Evolutionary conservation across 352 stramenopile species (phyloP), one percentile per base, ranked within the genome.

Genomic region (Phytophthora cryptogea): DNA sequence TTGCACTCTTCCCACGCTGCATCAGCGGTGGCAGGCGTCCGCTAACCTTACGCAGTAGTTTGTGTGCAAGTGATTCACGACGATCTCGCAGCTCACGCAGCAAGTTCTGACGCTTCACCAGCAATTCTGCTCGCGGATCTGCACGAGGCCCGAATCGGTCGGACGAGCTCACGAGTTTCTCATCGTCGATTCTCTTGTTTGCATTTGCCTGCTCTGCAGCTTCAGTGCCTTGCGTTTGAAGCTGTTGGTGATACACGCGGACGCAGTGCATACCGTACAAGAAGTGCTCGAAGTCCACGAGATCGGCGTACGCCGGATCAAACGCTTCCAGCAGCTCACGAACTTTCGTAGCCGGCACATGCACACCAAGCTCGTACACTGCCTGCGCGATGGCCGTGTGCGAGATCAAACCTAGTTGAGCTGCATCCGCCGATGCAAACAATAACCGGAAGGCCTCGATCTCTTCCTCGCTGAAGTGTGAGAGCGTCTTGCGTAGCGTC

Each of bases 251-350:
- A 39, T 88, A 64, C 28, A 75, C 40, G 1, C 83, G 80, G 20
- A 87, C 80, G 49, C 81, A 87, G 57, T 90, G 80, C 83, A 92
- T 92, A 54, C 78, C 83, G 45, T 88, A 92, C 8, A 92, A 39
- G 59, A 90, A 92, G 54, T 92, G 82, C 42, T 92, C 83, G 46
- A 90, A 85, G 64, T 92, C 83, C 8, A 92, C 82, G 1, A 92
- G 74, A 23, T 92, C 83, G 8, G 77, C 79, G 44, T 88, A 92
- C 17, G 80, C 83, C 1, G 80, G 79, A 28, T 92, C 83, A 7
- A 90, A 70, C 0, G 69, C 74, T 27, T 68, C 11, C 1, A 92
- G 62, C 49, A 87, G 74, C 13, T 74, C 47, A 2, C 66, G 75
- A 3, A 92, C 83, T 39, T 77, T 71, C 0, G 67, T 55, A 0